Evolutionary conservation across 257 asterid species (phyloP), one percentile per base, ranked within the genome.

Genomic region (Penstemon eatonii): DNA sequence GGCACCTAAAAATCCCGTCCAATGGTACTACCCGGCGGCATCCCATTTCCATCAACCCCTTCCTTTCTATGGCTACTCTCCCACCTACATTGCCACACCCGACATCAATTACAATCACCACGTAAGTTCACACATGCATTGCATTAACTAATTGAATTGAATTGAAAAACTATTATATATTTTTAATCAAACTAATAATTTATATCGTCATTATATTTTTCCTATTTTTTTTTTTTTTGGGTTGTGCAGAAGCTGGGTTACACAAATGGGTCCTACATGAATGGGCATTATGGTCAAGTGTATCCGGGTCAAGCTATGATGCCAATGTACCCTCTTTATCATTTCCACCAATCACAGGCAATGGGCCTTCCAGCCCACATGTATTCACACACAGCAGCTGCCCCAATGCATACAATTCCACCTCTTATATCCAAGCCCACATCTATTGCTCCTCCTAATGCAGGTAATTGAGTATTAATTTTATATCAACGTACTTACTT

Each of bases 321-420:
- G 96, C 95, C 98, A 0, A 75, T 89, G 85, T 87, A 89, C 84
- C 92, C 98, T 45, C 50, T 73, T 8, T 85, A 87, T 65, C 88
- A 83, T 57, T 83, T 77, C 78, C 88, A 86, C 57, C 96, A 87
- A 56, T 63, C 95, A 51, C 96, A 86, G 11, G 46, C 96, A 66
- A 72, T 92, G 90, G 96, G 96, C 96, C 96, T 86, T 25, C 96
- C 97, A 1, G 87, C 95, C 78, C 96, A 87, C 15, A 38, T 89
- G 56, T 92, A 75, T 72, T 83, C 89, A 10, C 87, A 87, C 2
- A 76, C 87, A 5, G 44, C 81, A 0, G 62, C 76, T 50, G 86
- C 85, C 86, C 96, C 94, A 77, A 66, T 85, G 0, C 54, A 81
- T 3, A 67, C 89, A 1, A 74, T 77, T 38, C 94, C 89, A 3